These are phyloP conservation scores for Macrolepiota fuliginosa DNA, from an alignment of 768 basidiomycete genomes.

Conservation along the genomic window DNA sequence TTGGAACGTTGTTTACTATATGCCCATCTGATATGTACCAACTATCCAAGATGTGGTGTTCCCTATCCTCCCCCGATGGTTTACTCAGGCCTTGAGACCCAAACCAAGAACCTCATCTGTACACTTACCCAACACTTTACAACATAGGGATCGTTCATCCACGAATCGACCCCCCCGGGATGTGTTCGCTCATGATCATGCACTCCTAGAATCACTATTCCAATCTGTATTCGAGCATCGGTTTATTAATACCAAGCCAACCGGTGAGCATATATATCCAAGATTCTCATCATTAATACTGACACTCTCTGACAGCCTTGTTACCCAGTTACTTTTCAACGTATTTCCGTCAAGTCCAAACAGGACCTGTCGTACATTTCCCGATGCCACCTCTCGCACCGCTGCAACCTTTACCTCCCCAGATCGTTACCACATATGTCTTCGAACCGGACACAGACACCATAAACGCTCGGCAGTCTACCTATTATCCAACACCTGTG, in stretches of 20 bases:
- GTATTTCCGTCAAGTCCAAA: slow-evolving; percentile 63
- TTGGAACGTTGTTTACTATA: background rate
- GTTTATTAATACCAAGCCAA: slow-evolving; percentile 70
- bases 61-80: slow-evolving; percentile 75
- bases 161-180: slow-evolving; percentile 28
- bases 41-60: slow-evolving; percentile 61
- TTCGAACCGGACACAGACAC: slow-evolving; percentile 34
- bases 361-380: slow-evolving; percentile 60
- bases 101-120: slow-evolving; percentile 47
- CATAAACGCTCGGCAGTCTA: slow-evolving; percentile 32
- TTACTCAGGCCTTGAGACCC: slow-evolving; percentile 64
- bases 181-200: slow-evolving; percentile 59
- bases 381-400: slow-evolving; percentile 72
- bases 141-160: slow-evolving; percentile 33
- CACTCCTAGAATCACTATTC: slow-evolving; percentile 64
- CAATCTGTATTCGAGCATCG: slow-evolving; percentile 66
- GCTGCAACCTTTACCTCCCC: slow-evolving; percentile 51
- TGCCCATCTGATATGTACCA: background rate
- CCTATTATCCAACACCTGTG: slow-evolving; percentile 33
- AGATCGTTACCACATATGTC: slow-evolving; percentile 37
- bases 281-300: background rate
- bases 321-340: slow-evolving; percentile 69
- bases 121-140: slow-evolving; percentile 48
- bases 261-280: slow-evolving; percentile 39
- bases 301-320: slow-evolving; percentile 40